phyloP scores from a whole-genome alignment of 1,284 basidiomycete genomes.

The Cutaneotrichosporon curvatum region DNA sequence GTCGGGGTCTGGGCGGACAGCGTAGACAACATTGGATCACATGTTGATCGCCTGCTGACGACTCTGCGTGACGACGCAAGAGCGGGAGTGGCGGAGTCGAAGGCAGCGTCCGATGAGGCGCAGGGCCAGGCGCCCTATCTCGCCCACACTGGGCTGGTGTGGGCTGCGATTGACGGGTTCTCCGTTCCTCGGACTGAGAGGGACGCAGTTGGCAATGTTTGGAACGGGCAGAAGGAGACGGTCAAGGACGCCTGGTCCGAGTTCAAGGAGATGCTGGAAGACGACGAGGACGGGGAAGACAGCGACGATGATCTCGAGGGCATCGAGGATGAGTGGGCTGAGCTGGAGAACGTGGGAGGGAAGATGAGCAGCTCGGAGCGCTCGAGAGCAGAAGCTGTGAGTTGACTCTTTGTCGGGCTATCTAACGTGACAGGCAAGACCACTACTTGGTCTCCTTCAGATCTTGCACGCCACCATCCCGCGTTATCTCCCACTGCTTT shows the following conservation, averaged over 20 bases:
- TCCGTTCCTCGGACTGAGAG: slow-evolving; percentile 23
- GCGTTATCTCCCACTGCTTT: slow-evolving; percentile 23
- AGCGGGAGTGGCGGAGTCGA: slow-evolving; percentile 4
- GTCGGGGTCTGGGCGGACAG: slow-evolving; percentile 33
- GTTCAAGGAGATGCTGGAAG: slow-evolving; percentile 39
- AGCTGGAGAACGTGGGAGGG: slow-evolving; percentile 27
- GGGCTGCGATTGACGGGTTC: slow-evolving; percentile 32
- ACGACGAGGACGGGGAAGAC: slow-evolving; percentile 17
- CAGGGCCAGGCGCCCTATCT: slow-evolving; percentile 28
- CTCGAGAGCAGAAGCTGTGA: slow-evolving; percentile 28
- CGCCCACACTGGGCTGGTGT: slow-evolving; percentile 35
- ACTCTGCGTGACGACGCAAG: slow-evolving; percentile 15
- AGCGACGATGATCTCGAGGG: slow-evolving; percentile 15
- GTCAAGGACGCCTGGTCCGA: slow-evolving; percentile 41
- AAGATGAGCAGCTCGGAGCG: slow-evolving; percentile 24
- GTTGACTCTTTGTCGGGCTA: slow-evolving; percentile 6
- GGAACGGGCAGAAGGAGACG: slow-evolving; percentile 28
- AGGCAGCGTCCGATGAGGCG: not conserved
- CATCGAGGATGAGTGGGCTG: slow-evolving; percentile 31
- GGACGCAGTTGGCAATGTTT: slow-evolving; percentile 23
- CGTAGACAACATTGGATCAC: slow-evolving; percentile 18
- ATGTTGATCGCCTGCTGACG: slow-evolving; percentile 21
- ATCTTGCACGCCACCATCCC: slow-evolving; percentile 34
- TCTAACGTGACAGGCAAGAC: slow-evolving; percentile 27
- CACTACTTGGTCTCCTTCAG: slow-evolving; percentile 33